A percentile compares a stretch with the other conserved stretches of the same genome.
phyloP scores from a whole-genome alignment of 768 basidiomycete genomes.

The Xerocomellus chrysenteron region DNA sequence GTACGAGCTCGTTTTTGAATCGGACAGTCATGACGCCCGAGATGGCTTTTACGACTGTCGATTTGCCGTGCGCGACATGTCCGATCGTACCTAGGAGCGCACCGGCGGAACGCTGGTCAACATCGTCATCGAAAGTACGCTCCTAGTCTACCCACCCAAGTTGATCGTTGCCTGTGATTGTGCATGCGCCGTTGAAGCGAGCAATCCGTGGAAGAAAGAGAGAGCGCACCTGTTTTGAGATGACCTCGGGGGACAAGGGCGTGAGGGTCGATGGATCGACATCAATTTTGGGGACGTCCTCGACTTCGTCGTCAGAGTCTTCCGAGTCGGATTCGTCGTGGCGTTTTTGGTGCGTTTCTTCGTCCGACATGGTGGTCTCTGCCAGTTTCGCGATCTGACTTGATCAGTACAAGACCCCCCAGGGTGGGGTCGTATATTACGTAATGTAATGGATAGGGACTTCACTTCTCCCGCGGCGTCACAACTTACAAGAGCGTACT shows the following conservation, averaged over 20 bases:
- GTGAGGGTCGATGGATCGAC: constrained; percentile 82
- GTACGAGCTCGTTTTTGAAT: constrained; percentile 98
- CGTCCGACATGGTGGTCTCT: constrained; percentile 53
- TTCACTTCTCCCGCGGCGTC: constrained; percentile 12
- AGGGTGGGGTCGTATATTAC: constrained; percentile 3
- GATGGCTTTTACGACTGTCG: constrained; percentile 97
- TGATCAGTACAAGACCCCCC: constrained; percentile 17
- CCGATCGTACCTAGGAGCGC: constrained; percentile 83
- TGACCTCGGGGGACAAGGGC: constrained; percentile 86
- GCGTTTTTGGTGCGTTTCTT: constrained; percentile 64
- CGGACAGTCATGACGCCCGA: constrained; percentile 97
- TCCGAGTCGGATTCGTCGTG: constrained; percentile 72
- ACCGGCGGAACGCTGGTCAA: constrained; percentile 8
- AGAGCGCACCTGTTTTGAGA: constrained; percentile 78
- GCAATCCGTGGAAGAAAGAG: not conserved
- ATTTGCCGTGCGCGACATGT: constrained; percentile 98
- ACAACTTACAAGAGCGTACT: too few species aligned
- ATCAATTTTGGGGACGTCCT: constrained; percentile 63
- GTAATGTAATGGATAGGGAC: constrained; percentile 15
- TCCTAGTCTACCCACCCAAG: constrained; percentile 52
- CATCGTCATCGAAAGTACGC: not conserved
- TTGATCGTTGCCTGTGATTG: constrained; percentile 86
- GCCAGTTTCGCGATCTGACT: constrained; percentile 15
- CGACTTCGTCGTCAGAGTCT: constrained; percentile 56
- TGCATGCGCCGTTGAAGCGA: not conserved